These are phyloP conservation scores for Dichomitus squalens DNA, from an alignment of 1,284 basidiomycete genomes.

Conservation along the genomic window DNA sequence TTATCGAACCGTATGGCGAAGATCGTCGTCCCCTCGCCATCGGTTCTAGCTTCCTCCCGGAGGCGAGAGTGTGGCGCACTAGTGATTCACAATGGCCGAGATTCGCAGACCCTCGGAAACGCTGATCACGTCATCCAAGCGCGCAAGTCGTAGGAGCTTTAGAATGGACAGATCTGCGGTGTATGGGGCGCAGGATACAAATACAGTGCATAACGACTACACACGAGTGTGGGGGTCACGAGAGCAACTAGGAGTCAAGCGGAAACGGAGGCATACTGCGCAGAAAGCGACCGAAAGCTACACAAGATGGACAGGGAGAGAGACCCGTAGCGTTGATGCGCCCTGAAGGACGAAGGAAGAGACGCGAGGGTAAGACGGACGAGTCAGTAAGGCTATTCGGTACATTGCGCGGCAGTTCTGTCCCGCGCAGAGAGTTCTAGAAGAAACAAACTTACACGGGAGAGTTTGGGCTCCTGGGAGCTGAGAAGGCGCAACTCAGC, in stretches of 20 bases:
- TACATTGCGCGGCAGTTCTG: neutral
- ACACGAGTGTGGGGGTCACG: slow-evolving; percentile 13
- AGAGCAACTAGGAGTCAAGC: slow-evolving; percentile 13
- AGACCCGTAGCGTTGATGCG: neutral
- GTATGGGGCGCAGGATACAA: too few relatives aligned
- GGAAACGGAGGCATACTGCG: slow-evolving; percentile 12
- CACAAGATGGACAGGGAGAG: neutral
- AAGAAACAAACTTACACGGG: neutral
- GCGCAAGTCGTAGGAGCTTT: too few relatives aligned
- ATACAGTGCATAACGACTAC: slow-evolving; percentile 8
- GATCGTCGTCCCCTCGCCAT: too few relatives aligned
- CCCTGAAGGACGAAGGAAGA: slow-evolving; percentile 2
- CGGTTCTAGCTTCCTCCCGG: too few relatives aligned
- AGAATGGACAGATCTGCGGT: too few relatives aligned
- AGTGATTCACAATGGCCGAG: too few relatives aligned
- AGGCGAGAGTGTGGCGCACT: too few relatives aligned
- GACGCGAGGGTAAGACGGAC: neutral
- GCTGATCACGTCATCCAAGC: too few relatives aligned
- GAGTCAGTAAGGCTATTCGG: too few relatives aligned
- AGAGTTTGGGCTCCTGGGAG: too few relatives aligned
- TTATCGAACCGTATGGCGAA: too few relatives aligned
- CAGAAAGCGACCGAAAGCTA: slow-evolving; percentile 21
- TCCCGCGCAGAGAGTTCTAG: neutral
- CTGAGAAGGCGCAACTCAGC: neutral
- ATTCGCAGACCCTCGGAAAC: too few relatives aligned